Evolutionary conservation across 139 green algal genomes (phyloP), one percentile per base, ranked within the genome.

Genomic region (Coelastrella sp.): DNA sequence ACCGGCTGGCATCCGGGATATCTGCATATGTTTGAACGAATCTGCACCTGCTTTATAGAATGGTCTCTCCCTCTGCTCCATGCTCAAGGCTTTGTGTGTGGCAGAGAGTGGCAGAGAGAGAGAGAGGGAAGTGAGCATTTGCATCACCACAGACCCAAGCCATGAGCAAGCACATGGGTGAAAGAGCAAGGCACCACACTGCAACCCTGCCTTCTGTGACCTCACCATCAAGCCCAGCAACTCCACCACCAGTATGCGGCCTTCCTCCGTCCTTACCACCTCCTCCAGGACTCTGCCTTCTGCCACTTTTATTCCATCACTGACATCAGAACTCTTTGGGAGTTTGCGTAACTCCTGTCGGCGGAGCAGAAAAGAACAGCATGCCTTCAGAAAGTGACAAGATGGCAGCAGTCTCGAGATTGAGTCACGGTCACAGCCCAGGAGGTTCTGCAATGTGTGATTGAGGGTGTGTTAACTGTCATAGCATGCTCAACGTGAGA

Each of bases 211-310:
- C 61, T 68, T 68, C 61, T 68, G 61, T 68, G 61, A 68, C 61
- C 70, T 76, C 17, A 76, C 70, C 70, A 35, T n/a, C 70, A 76
- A 25, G 70, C 70, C 70, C 70, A 76, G 70, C 70, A 76, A 76
- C 19, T 76, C 17, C 20, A 25, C 4, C 70, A 76, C 15, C 15
- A 76, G 70, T 25, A 76, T 76, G 70, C 4, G 22, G 70, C 70
- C 70, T 25, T 76, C 70, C 20, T 76, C 70, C 15, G 70, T 76
- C 17, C 70, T n/a, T 76, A 76, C 20, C 17, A 76, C 70, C 70
- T 76, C 70, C 70, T 76, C 0, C 17, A 76, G 70, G 17, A 76
- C 70, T 76, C 70, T n/a, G 20, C 70, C 70, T 76, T 76, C 70
- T 76, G 70, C 70, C 70, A 3, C 20, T n/a, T n/a, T 3, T 35